These are phyloP conservation scores for Maudiozyma pseudohumilis DNA, from an alignment of 805 yeast genomes.

Conservation along the genomic window DNA sequence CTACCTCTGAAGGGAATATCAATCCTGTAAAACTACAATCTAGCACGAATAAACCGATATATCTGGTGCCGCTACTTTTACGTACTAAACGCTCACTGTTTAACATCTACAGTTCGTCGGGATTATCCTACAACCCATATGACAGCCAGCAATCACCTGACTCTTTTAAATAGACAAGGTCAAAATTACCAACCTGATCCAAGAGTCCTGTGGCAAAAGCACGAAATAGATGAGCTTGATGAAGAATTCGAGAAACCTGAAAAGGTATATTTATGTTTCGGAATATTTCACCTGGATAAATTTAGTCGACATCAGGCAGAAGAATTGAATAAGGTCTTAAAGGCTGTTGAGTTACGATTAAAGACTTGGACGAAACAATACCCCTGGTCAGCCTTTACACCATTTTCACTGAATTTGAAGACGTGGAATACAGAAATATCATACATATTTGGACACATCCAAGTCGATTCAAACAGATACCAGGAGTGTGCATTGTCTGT, in stretches of 20 bases:
- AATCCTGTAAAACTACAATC: too few relatives aligned
- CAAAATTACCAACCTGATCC: too few relatives aligned
- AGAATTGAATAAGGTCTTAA: not conserved
- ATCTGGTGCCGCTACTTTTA: too few relatives aligned
- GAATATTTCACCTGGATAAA: slow-evolving; percentile 21
- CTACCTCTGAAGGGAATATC: too few relatives aligned
- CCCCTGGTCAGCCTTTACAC: slow-evolving; percentile 34
- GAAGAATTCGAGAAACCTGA: slow-evolving; percentile 14
- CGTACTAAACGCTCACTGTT: too few relatives aligned
- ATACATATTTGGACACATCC: slow-evolving; percentile 25
- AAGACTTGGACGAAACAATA: slow-evolving; percentile 33
- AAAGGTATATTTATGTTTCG: slow-evolving; percentile 21
- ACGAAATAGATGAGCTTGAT: slow-evolving; percentile 9
- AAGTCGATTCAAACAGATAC: slow-evolving; percentile 34
- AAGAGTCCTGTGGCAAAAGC: slow-evolving; percentile 24
- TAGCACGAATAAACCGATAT: too few relatives aligned
- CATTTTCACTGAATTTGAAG: slow-evolving; percentile 15
- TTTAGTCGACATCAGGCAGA: slow-evolving; percentile 3
- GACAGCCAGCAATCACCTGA: too few relatives aligned
- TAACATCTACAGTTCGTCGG: too few relatives aligned
- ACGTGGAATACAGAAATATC: slow-evolving; percentile 6
- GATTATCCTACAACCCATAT: too few relatives aligned
- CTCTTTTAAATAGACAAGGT: too few relatives aligned
- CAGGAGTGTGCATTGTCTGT: slow-evolving; percentile 40
- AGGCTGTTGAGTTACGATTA: slow-evolving; percentile 6